phyloP scores from a whole-genome alignment of 768 basidiomycete genomes.

The Suillus decipiens region DNA sequence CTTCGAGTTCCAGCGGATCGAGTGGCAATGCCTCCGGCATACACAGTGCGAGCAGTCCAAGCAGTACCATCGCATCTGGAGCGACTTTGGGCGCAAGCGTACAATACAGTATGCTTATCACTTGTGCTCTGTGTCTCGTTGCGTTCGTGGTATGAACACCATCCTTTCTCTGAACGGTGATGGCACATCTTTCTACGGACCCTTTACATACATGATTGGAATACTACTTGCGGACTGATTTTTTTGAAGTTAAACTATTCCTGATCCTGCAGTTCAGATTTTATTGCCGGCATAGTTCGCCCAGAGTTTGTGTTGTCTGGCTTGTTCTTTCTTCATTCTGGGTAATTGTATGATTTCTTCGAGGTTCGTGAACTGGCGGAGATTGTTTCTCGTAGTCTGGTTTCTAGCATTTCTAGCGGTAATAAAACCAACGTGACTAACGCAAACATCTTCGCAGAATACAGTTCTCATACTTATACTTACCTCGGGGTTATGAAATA shows the following conservation, averaged over 20 bases:
- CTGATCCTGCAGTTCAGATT: background rate
- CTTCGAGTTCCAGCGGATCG: conserved; percentile 19
- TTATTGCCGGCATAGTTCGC: background rate
- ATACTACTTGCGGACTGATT: background rate
- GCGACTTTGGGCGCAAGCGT: background rate
- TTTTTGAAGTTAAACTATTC: background rate
- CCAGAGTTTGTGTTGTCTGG: background rate
- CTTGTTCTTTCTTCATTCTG: background rate
- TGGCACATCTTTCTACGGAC: background rate
- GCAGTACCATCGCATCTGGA: conserved; percentile 14
- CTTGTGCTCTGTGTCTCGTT: background rate
- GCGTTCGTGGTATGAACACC: background rate
- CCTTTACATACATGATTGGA: background rate
- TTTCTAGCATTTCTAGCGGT: background rate
- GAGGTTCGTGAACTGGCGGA: background rate
- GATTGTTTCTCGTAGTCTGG: background rate
- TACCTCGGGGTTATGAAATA: background rate
- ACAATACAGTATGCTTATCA: background rate
- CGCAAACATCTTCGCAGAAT: background rate
- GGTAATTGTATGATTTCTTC: background rate
- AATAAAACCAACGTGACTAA: background rate
- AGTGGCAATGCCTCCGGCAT: conserved; percentile 21
- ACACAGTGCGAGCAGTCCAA: conserved; percentile 16
- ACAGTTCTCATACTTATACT: background rate
- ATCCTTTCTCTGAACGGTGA: background rate